phyloP scores from a whole-genome alignment of 495 filamentous ascomycete species.

The Alectoria sarmentosa region DNA sequence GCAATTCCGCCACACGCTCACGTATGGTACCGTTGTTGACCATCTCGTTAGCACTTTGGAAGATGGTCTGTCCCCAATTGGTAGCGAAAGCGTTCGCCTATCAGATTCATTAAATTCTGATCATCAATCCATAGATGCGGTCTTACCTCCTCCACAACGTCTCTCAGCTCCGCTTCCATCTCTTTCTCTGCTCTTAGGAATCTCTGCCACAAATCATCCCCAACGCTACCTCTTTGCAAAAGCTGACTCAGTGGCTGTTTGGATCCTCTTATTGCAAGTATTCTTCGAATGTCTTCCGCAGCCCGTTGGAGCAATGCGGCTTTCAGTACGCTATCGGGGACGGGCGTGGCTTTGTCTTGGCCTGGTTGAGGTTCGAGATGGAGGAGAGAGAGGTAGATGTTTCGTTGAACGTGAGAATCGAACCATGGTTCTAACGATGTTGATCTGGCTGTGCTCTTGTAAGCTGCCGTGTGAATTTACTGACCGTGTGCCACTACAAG shows the following conservation, averaged over 20 bases:
- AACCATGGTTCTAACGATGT: constrained; percentile 90
- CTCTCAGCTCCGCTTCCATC: constrained; percentile 90
- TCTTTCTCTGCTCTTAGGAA: constrained; percentile 90
- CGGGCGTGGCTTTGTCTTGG: constrained; percentile 60
- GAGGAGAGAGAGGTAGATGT: constrained; percentile 88
- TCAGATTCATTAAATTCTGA: constrained; percentile 6
- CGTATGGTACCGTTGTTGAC: constrained; percentile 58
- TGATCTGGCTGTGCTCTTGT: constrained; percentile 51
- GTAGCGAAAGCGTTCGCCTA: constrained; percentile 81
- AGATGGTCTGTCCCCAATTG: constrained; percentile 88
- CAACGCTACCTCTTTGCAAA: constrained; percentile 83
- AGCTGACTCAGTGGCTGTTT: constrained; percentile 80
- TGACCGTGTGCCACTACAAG: not conserved
- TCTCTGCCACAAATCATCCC: constrained; percentile 93
- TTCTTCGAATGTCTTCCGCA: constrained; percentile 81
- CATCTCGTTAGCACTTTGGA: constrained; percentile 89
- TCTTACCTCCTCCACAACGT: constrained; percentile 85
- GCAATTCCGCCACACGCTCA: constrained; percentile 54
- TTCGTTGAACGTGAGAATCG: constrained; percentile 76
- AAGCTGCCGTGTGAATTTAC: constrained; percentile 14
- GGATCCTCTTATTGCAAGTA: constrained; percentile 74
- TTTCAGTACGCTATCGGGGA: constrained; percentile 81
- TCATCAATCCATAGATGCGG: not conserved
- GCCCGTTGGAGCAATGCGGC: constrained; percentile 88
- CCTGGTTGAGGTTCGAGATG: constrained; percentile 67